Percentiles rank a stretch among this genome's conserved stretches.
Conservation (phyloP, 2,329 filamentous ascomycete genomes). For the Penicillium glabrum region DNA sequence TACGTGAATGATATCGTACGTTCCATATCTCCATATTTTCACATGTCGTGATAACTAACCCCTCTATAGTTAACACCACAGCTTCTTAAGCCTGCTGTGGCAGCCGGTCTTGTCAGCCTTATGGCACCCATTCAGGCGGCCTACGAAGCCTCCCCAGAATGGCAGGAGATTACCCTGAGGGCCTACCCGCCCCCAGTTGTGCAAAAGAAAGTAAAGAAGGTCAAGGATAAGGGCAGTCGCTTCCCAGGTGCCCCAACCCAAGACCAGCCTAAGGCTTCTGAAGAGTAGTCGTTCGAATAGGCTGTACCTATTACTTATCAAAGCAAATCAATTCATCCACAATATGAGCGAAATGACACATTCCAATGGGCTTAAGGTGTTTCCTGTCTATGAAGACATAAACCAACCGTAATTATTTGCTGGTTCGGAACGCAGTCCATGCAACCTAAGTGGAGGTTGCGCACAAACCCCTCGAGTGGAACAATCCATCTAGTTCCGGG, state of each 20-base stretch:
- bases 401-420: neutral
- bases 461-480: neutral
- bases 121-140: slow-evolving; percentile 75
- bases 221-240: slow-evolving; percentile 71
- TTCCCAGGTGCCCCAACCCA: slow-evolving; percentile 36
- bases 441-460: neutral
- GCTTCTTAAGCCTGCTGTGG: slow-evolving; percentile 79
- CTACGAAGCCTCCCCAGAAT: slow-evolving; percentile 70
- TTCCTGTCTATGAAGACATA: neutral
- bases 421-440: neutral
- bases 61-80: slow-evolving; percentile 71
- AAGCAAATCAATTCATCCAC: neutral
- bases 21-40: slow-evolving; percentile 14
- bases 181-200: slow-evolving; percentile 72
- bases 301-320: neutral
- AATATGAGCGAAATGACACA: neutral
- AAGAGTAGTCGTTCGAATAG: neutral
- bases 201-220: slow-evolving; percentile 70
- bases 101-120: slow-evolving; percentile 69
- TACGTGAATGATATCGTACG: slow-evolving; percentile 74
- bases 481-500: neutral
- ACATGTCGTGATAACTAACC: slow-evolving; percentile 5
- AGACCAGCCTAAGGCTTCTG: slow-evolving; percentile 7
- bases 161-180: slow-evolving; percentile 73
- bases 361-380: neutral